These are phyloP conservation scores for Fagus sylvatica DNA, from an alignment of 306 rosid genomes.

Conservation along the genomic window DNA sequence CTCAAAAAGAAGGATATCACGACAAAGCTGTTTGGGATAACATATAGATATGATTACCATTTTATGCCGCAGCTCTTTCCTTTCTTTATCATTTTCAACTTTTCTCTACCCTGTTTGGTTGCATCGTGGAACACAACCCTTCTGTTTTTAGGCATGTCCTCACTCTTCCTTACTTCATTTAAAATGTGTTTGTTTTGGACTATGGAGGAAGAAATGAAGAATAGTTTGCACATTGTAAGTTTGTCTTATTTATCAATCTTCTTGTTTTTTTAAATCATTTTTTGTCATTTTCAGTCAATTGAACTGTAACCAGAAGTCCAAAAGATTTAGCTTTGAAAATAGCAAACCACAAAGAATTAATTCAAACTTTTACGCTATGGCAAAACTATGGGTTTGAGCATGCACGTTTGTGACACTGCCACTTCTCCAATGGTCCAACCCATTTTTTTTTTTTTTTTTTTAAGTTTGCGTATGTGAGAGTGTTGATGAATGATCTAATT, in stretches of 20 bases:
- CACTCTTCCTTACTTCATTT: not conserved
- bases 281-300: no score
- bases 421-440: no score
- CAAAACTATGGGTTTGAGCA: no score
- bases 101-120: constrained; percentile 1
- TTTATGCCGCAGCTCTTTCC: not conserved
- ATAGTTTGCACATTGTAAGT: not conserved
- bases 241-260: not conserved
- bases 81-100: not conserved
- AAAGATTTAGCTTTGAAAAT: no score
- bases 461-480: no score
- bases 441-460: no score
- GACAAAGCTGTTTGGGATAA: constrained; percentile 8
- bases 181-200: not conserved
- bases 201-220: not conserved
- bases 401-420: no score
- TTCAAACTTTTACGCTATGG: no score
- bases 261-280: not conserved
- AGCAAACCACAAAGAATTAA: no score
- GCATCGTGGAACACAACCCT: not conserved
- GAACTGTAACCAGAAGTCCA: no score
- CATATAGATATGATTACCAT: not conserved
- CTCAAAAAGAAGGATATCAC: constrained; percentile 16
- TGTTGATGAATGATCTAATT: no score
- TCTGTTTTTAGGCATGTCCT: not conserved